Evolutionary conservation across 352 stramenopile species (phyloP), one percentile per base, ranked within the genome.

Genomic region (Phytophthora agathidicida): DNA sequence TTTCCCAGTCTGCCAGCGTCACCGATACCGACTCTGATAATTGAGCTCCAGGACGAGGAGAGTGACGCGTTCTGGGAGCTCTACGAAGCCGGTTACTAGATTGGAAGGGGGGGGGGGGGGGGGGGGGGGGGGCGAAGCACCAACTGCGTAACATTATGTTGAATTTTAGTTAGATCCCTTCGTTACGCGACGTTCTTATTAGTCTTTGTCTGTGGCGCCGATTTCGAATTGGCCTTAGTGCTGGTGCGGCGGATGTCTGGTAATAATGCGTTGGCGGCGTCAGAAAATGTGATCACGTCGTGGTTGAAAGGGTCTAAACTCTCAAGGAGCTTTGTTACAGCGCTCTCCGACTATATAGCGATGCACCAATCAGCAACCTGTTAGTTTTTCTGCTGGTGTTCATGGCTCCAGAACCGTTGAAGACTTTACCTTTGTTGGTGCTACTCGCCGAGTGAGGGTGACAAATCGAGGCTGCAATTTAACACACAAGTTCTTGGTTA

Each of bases 211-310:
- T 60, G 48, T 23, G 48, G 54, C 20, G 56, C n/a, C 22, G 45
- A 37, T 28, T 53, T 73, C 45, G 31, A 30, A 17, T 39, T 60
- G 6, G 31, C 3, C 35, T 55, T 59, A 6, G 22, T 13, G 37
- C 22, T 53, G 20, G 19, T 7, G 8, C 55, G 42, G 1, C 73
- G 69, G 14, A 82, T 77, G 23, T 77, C 69, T 4, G 41, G 53
- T 50, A 82, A 46, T 27, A 82, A 61, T 11, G 57, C 67, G 33
- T 59, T 73, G 28, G 58, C 73, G 39, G 73, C 66, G 38, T 93
- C 82, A 5, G 78, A 89, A 57, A 93, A 95, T 3, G 80, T 94
- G 41, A 94, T 65, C n/a, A 80, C 67, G 50, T 93, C 75, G 65
- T 91, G 76, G 20, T 77, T 61, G 20, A 81, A 84, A 3, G 84